Base-by-base conservation (phyloP, 352 stramenopile species). In the Globisporangium iwayamae region DNA sequence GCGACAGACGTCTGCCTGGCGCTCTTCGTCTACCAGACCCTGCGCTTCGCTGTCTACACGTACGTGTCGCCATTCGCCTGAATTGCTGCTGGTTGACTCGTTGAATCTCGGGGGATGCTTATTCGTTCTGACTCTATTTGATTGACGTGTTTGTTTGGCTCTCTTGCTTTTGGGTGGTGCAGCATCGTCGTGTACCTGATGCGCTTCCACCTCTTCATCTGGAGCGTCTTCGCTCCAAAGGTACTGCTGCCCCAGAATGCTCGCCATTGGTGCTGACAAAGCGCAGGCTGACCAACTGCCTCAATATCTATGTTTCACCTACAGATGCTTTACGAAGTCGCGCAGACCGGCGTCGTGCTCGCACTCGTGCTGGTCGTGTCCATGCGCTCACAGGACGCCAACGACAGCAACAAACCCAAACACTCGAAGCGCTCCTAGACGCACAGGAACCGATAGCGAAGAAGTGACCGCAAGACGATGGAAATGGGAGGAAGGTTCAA, bases 171-270 rank as follows among this genome's bases (percentile, higher is more conserved):
- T 39, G 34, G 34, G 16, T 48, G 18, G 43, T 22, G 25, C 60
- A 96, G 85, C 11, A 63, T 87, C 11, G 76, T 96, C 45, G 83
- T 96, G 25, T 96, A 87, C 56, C 75, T 90, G 13, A 95, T 96
- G 87, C 85, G 89, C 43, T 94, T 94, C 65, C 89, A 96, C 67
- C 72, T 96, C 50, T 96, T 96, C 60, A 93, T 96, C 56, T 96
- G 89, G 89, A 96, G 87, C 43, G 89, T 96, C 6, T 96, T 96
- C 48, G 89, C 89, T 5, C 89, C 89, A 9, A 96, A 96, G 81
- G 87, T 96, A 67, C 30, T 38, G 32, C 30, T 38, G 32, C 32
- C 32, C 32, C 32, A 36, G 32, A 36, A 36, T 47, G 32, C 20
- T 20, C 41, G 48, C 25, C 36, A 14, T 41, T 55, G 10, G 8